phyloP scores from a whole-genome alignment of 1,284 basidiomycete species.

The Apiotrichum porosum region DNA sequence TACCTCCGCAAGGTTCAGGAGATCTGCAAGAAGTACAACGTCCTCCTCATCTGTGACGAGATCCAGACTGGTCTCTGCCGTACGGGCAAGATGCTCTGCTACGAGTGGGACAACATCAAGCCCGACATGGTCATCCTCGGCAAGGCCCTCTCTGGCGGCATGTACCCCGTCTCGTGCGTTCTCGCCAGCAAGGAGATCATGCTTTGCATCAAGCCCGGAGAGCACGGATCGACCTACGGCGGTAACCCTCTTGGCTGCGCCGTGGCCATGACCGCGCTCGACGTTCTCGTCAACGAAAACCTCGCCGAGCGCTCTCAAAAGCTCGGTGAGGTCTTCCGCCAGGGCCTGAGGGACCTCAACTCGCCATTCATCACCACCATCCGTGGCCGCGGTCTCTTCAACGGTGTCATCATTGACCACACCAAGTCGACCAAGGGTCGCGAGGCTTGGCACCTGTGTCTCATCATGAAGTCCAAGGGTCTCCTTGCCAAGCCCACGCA shows the following conservation, averaged over 20 bases:
- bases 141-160: conserved; percentile 91
- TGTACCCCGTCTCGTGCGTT: conserved; percentile 95
- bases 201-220: conserved; percentile 93
- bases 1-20: conserved; percentile 74
- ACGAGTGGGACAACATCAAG: conserved; percentile 79
- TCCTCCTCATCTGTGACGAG: conserved; percentile 93
- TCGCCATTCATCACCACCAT: conserved; percentile 68
- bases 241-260: conserved; percentile 95
- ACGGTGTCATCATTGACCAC: conserved; percentile 93
- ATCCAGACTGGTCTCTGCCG: conserved; percentile 72
- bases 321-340: conserved; percentile 78
- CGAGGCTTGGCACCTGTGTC: conserved; percentile 92
- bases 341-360: conserved; percentile 60
- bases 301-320: conserved; percentile 70
- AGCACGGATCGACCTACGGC: conserved; percentile 95
- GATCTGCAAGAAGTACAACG: conserved; percentile 89
- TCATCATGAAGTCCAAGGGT: conserved; percentile 84
- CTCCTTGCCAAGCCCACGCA: conserved; percentile 86
- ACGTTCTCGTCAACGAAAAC: conserved; percentile 81
- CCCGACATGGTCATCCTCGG: conserved; percentile 92
- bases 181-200: conserved; percentile 85
- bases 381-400: conserved; percentile 81
- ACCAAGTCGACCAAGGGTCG: conserved; percentile 66
- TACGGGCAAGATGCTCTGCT: conserved; percentile 60
- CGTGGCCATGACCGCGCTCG: conserved; percentile 83